A percentile compares a stretch with the other conserved stretches of the same genome.
These are phyloP conservation scores for Psidium guajava DNA, from an alignment of 345 rosid genomes.

Conservation along the genomic window DNA sequence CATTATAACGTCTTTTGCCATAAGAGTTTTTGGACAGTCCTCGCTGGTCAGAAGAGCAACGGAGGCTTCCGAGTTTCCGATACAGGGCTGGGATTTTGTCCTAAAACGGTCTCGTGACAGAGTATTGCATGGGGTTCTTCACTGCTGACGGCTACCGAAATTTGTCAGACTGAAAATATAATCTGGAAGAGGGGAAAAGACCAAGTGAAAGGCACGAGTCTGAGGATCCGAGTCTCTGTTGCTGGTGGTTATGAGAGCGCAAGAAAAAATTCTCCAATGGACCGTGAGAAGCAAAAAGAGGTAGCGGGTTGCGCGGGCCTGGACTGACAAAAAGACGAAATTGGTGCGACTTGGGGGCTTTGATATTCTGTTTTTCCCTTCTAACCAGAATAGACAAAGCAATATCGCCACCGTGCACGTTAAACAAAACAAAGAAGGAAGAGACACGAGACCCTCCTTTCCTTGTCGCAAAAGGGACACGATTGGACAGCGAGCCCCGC, in stretches of 20 bases:
- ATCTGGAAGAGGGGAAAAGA: neutral
- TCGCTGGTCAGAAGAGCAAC: neutral
- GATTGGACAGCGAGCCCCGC: neutral
- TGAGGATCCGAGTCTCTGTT: neutral
- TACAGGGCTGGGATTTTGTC: neutral
- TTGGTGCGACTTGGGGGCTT: neutral
- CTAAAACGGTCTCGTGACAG: neutral
- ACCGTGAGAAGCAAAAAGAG: neutral
- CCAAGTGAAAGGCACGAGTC: neutral
- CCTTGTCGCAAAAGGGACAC: neutral
- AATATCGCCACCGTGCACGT: neutral
- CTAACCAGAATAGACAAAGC: neutral
- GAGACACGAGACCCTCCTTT: no score
- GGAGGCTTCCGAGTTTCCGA: neutral
- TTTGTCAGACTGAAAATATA: neutral
- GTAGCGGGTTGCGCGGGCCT: neutral
- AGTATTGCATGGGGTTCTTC: neutral
- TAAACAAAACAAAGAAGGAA: neutral
- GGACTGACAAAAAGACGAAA: neutral
- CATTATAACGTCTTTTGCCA: neutral
- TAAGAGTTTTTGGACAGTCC: neutral
- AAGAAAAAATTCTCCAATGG: neutral
- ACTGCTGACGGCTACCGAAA: neutral
- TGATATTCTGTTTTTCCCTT: neutral
- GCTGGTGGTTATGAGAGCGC: neutral